These are phyloP conservation scores for Viridothelium virens DNA, from an alignment of 495 filamentous ascomycete species.

Conservation along the genomic window DNA sequence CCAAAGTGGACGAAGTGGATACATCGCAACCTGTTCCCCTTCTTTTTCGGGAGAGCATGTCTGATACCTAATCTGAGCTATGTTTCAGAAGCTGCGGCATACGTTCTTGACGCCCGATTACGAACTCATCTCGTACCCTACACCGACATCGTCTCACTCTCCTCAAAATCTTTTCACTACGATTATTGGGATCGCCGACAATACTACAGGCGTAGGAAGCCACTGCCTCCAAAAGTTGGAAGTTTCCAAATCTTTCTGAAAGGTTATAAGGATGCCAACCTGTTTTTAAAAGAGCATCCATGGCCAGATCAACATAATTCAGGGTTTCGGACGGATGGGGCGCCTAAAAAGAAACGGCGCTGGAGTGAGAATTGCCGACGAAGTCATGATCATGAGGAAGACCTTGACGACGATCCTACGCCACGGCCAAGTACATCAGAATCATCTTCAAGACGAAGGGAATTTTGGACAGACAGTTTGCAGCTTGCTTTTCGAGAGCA, in stretches of 20 bases:
- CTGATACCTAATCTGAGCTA: conserved; percentile 99
- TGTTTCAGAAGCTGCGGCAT: conserved; percentile 94
- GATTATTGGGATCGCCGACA: conserved; percentile 92
- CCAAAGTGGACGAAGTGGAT: conserved; percentile 43
- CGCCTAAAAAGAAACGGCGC: conserved; percentile 56
- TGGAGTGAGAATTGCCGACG: conserved; percentile 87
- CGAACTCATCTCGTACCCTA: conserved; percentile 91
- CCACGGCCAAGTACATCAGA: background rate
- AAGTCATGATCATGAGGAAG: conserved; percentile 54
- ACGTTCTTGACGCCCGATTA: conserved; percentile 83
- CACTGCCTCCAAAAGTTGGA: conserved; percentile 83
- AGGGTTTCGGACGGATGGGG: conserved; percentile 64
- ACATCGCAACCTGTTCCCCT: conserved; percentile 68
- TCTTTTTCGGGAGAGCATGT: conserved; percentile 91
- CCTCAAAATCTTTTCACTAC: conserved; percentile 96
- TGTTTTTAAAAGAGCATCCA: conserved; percentile 89
- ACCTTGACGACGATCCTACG: conserved; percentile 55
- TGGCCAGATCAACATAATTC: conserved; percentile 92
- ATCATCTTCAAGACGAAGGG: conserved; percentile 35
- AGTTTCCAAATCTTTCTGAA: conserved; percentile 98
- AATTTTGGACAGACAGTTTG: conserved; percentile 80
- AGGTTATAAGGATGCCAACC: conserved; percentile 91
- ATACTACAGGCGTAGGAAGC: conserved; percentile 77
- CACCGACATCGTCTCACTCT: conserved; percentile 87
- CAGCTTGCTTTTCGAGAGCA: conserved; percentile 92